A percentile compares a stretch with the other conserved stretches of the same genome.
Conservation (phyloP, 2,329 filamentous ascomycete genomes). For the Penicillium capsulatum region DNA sequence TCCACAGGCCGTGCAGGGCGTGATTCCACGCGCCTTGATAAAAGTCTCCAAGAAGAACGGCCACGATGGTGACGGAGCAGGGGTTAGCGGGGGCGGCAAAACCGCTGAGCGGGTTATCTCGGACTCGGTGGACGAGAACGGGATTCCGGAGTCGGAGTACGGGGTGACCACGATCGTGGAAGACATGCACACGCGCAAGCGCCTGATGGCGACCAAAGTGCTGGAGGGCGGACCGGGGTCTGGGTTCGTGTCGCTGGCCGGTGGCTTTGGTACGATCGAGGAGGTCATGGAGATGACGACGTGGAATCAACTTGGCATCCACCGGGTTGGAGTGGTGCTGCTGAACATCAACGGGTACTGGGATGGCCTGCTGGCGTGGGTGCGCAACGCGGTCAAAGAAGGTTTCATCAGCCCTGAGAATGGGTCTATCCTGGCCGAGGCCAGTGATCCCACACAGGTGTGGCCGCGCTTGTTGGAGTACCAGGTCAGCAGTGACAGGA, state of each 20-base stretch:
- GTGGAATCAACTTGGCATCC: conserved; percentile 97
- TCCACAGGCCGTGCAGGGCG: conserved; percentile 78
- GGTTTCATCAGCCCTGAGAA: conserved; percentile 73
- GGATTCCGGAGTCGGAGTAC: conserved; percentile 51
- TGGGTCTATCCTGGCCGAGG: conserved; percentile 73
- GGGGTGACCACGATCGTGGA: conserved; percentile 82
- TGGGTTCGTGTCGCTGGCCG: conserved; percentile 83
- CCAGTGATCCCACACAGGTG: conserved; percentile 66
- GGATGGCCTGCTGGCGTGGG: conserved; percentile 79
- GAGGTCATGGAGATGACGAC: conserved; percentile 90
- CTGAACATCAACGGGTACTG: conserved; percentile 90
- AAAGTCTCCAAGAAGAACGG: conserved; percentile 56
- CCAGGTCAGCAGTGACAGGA: conserved; percentile 67
- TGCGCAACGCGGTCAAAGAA: conserved; percentile 66
- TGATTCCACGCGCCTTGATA: conserved; percentile 84
- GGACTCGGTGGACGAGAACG: conserved; percentile 37
- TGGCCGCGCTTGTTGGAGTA: conserved; percentile 69
- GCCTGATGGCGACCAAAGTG: conserved; percentile 86
- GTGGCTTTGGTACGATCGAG: conserved; percentile 92
- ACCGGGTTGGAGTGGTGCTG: conserved; percentile 71
- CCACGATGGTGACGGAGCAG: conserved; percentile 36
- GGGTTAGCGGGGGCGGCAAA: conserved; percentile 45
- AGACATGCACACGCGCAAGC: conserved; percentile 96
- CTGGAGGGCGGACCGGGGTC: conserved; percentile 74
- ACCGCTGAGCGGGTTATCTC: conserved; percentile 56